Evolutionary conservation across 108 stramenopile genomes (phyloP).

Genomic region (Bacterosira constricta): DNA sequence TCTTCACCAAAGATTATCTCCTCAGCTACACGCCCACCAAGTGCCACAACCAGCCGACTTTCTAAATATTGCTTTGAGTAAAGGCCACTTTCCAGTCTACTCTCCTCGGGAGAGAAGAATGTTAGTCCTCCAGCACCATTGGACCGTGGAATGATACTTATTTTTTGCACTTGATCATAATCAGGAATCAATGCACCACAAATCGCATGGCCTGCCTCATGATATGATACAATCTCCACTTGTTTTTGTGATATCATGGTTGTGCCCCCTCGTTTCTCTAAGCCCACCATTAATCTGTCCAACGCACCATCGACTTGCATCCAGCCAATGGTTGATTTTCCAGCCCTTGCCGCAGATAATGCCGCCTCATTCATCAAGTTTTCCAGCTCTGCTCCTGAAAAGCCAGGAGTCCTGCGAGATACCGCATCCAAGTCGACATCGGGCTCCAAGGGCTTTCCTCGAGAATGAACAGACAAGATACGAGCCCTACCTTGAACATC

Average conservation of each 20-base stretch:
- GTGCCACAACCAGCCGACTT: conserved; percentile 91
- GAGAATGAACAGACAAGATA: conserved; percentile 93
- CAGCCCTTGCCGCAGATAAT: conserved; percentile 80
- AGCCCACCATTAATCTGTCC: conserved; percentile 96
- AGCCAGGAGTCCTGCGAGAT: conserved; percentile 94
- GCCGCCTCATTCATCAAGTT: conserved; percentile 99
- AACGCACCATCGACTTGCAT: conserved; percentile 95
- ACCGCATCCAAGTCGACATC: conserved; percentile 94
- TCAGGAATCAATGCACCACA: conserved; percentile 89
- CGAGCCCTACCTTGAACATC: conserved; percentile 91
- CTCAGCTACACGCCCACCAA: conserved; percentile 97
- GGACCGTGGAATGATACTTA: conserved; percentile 93
- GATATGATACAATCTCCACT: conserved; percentile 92
- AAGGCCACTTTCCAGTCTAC: conserved; percentile 90
- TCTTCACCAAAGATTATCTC: conserved; percentile 96
- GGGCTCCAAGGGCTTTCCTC: conserved; percentile 90
- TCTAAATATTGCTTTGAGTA: conserved; percentile 93
- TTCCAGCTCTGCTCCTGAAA: conserved; percentile 95
- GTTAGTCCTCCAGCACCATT: conserved; percentile 94
- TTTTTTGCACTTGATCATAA: conserved; percentile 98
- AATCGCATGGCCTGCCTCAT: conserved; percentile 97
- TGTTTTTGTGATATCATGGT: conserved; percentile 62
- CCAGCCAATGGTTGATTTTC: conserved; percentile 87
- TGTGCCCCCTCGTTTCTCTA: conserved; percentile 93
- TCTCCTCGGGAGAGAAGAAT: conserved; percentile 93